Evolutionary conservation across 2,329 filamentous ascomycete species (phyloP), one percentile per base, ranked within the genome.

Genomic region (Penicillium fuscoglaucum): DNA sequence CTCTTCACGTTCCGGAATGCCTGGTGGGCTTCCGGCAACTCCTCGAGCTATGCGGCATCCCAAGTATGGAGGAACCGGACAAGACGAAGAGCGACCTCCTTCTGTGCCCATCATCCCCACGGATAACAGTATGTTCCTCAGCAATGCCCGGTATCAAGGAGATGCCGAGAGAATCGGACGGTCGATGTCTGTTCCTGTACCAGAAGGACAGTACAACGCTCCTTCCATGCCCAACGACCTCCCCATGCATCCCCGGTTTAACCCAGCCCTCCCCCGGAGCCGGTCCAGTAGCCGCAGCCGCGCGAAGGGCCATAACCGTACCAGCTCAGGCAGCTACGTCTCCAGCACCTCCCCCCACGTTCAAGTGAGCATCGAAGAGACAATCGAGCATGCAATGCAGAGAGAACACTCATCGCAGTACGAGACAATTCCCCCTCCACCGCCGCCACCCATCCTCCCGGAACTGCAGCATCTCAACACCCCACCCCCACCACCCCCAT

Each of bases 21-120:
- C 84, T 6, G 83, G 93, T 52, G 93, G 92, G 0, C 83, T 96
- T n/a, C 92, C 93, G 15, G 91, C 92, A 2, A 97, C 93, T 0
- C 93, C 93, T 31, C 88, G 91, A 77, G 92, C 92, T 1, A 96
- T 97, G 92, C 86, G 90, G 21, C 86, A 96, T 71, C 84, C 85
- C 1, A 86, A 90, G 44, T 87, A 93, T 65, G 82, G 62, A 29
- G 61, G 83, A 72, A 68, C 66, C 45, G 69, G 69, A 50, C 60
- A 66, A 35, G 77, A 80, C 45, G 74, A 78, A 35, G 79, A 82
- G 17, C 72, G 74, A 33, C 78, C 81, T 26, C 83, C 83, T 26
- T 79, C 80, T n/a, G 79, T 85, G 12, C 80, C 83, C 31, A 78
- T 82, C 57, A 79, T 86, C 31, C 86, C 87, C 15, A 55, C 55